Percentiles rank a stretch among this genome's conserved stretches.
Conservation (phyloP, 2,329 filamentous ascomycete species). For the Emmonsiellopsis sp. region DNA sequence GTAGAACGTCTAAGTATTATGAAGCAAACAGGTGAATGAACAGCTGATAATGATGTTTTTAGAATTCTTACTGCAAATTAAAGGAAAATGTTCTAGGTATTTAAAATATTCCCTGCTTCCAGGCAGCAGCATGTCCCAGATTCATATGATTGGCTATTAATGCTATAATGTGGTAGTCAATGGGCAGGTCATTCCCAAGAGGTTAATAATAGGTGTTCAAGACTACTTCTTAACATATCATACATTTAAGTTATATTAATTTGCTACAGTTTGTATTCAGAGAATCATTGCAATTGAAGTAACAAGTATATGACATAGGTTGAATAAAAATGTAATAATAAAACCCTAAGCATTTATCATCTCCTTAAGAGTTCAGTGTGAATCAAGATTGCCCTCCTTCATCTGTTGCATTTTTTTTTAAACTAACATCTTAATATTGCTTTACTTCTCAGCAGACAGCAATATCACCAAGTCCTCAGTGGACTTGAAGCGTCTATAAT, state of each 20-base stretch:
- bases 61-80: too few species aligned
- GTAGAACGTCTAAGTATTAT: too few species aligned
- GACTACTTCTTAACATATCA: too few species aligned
- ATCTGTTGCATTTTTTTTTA: constrained; percentile 19
- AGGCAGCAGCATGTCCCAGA: background rate
- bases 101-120: background rate
- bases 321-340: background rate
- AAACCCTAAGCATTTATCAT: constrained; percentile 8
- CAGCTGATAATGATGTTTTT: too few species aligned
- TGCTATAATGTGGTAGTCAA: background rate
- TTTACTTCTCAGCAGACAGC: constrained; percentile 17
- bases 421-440: constrained; percentile 16
- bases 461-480: constrained; percentile 16
- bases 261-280: background rate
- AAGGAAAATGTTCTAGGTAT: too few species aligned
- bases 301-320: background rate
- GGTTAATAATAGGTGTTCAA: background rate
- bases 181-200: background rate
- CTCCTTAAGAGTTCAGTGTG: constrained; percentile 16
- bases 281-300: background rate
- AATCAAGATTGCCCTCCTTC: constrained; percentile 13
- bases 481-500: constrained; percentile 18
- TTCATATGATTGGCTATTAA: background rate
- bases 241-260: too few species aligned
- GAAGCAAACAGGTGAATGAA: too few species aligned